phyloP scores from a whole-genome alignment of 116 monocot genomes.

The Posidonia oceanica region DNA sequence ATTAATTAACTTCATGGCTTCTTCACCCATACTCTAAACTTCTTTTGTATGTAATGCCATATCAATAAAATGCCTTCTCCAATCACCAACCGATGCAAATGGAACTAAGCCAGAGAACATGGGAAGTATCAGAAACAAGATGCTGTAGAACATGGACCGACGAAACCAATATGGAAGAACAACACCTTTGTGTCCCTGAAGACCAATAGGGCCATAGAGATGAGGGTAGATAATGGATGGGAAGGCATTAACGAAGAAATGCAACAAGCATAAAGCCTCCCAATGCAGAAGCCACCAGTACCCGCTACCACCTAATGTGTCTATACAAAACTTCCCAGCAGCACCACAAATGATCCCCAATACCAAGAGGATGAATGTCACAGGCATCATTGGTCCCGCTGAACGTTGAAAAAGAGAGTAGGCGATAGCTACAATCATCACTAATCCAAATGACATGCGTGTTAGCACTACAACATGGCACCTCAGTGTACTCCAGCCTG shows the following conservation, averaged over 20 bases:
- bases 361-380: constrained; percentile 71
- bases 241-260: constrained; percentile 56
- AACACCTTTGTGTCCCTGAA: constrained; percentile 3
- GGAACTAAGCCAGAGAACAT: constrained; percentile 53
- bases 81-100: constrained; percentile 61
- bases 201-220: constrained; percentile 50
- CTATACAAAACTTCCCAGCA: constrained; percentile 70
- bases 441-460: constrained; percentile 56
- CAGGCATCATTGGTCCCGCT: constrained; percentile 50
- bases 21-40: not conserved
- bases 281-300: constrained; percentile 69
- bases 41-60: constrained; percentile 1
- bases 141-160: constrained; percentile 30
- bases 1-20: not conserved
- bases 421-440: constrained; percentile 64
- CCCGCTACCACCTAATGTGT: constrained; percentile 80
- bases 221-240: constrained; percentile 37
- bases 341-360: constrained; percentile 57
- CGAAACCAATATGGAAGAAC: constrained; percentile 38
- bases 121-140: constrained; percentile 54
- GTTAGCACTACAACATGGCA: constrained; percentile 56
- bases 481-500: constrained; percentile 41
- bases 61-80: constrained; percentile 47
- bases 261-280: constrained; percentile 68
- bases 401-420: constrained; percentile 64